These are phyloP conservation scores for Lasiosphaeriaceae sp. DNA, from an alignment of 495 filamentous ascomycete genomes.

Conservation along the genomic window DNA sequence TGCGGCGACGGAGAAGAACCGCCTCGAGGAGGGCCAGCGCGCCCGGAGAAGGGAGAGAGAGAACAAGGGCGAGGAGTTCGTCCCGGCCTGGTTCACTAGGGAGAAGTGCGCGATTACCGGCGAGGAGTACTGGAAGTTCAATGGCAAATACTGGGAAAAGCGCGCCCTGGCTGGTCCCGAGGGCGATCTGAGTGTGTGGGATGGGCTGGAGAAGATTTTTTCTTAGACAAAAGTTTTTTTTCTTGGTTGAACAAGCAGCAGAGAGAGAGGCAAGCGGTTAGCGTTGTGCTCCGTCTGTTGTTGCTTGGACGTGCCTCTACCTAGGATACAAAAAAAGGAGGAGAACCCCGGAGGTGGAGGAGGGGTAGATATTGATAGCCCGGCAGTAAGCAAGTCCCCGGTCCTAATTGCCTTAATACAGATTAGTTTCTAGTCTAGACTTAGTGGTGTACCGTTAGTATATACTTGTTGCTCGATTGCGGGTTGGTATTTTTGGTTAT, in stretches of 20 bases:
- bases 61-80: constrained; percentile 70
- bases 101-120: constrained; percentile 71
- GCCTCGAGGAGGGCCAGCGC: constrained; percentile 91
- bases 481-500: too few species aligned
- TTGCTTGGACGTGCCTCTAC: too few species aligned
- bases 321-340: too few species aligned
- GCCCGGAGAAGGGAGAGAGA: constrained; percentile 71
- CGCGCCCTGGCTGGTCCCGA: constrained; percentile 51
- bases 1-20: constrained; percentile 89
- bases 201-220: constrained; percentile 48
- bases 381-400: background rate
- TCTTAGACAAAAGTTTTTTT: background rate
- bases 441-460: too few species aligned
- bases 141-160: constrained; percentile 80
- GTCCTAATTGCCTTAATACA: too few species aligned
- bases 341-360: too few species aligned
- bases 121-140: constrained; percentile 86
- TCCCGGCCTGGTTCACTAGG: constrained; percentile 81
- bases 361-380: background rate
- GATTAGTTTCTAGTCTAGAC: too few species aligned
- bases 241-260: too few species aligned
- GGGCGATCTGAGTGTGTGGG: constrained; percentile 43
- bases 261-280: too few species aligned
- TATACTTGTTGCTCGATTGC: too few species aligned
- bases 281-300: too few species aligned